Evolutionary conservation across 768 basidiomycete species (phyloP), one percentile per base, ranked within the genome.

Genomic region (Pleurotus ostreatus): DNA sequence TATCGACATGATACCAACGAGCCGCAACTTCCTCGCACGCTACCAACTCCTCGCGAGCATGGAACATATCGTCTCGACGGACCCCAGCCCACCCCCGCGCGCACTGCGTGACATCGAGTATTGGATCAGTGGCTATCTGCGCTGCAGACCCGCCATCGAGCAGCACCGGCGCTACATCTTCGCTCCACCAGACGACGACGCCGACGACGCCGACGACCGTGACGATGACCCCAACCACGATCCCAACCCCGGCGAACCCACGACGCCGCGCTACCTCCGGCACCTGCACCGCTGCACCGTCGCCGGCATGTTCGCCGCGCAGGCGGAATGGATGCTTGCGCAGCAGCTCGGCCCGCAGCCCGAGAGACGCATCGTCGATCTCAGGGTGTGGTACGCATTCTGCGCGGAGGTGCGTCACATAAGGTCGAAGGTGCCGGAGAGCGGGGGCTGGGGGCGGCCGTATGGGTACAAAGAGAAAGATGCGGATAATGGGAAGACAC

Each of bases 291-390:
- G 56, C 25, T 76, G 82, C 34, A 81, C 85, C 62, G 65, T 86
- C n/a, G 64, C 71, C 37, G 72, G 74, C 9, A 57, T 74, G 1
- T 79, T 86, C 57, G 84, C 82, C 9, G 70, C 75, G 8, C 83
- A 87, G 7, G 76, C 77, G 0, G 78, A 77, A 37, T 88, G 85
- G 86, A 61, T 88, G 6, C 64, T 84, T 38, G 75, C 79, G 9
- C 74, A 84, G 49, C 79, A 79, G 57, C 63, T 76, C 34, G 70
- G 60, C 8, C 59, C 54, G 38, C 61, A 65, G 22, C 55, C 59
- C 15, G 53, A 61, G 3, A 54, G 59, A 15, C 66, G 64, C 43
- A 55, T 77, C 16, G 55, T 88, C 5, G 70, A 84, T 53, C 59
- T 82, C 4, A 48, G 58, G 0, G 62, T 70, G 13, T 88, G 85